Conservation (phyloP, 2,329 filamentous ascomycete genomes). For the Diplodia sapinea region DNA sequence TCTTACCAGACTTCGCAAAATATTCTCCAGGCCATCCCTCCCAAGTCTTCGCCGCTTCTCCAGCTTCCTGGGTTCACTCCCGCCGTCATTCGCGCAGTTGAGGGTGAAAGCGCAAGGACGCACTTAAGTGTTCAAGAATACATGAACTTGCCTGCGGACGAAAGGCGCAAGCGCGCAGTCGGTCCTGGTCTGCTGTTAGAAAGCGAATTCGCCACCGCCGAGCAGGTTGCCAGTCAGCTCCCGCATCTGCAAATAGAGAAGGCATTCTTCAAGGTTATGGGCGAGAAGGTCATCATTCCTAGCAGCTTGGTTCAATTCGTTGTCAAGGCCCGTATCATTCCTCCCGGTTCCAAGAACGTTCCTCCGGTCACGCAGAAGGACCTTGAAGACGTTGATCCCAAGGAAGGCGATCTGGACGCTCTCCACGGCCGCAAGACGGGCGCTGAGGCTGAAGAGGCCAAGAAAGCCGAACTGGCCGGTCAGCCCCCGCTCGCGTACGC, state of each 20-base stretch:
- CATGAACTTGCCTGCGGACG: conserved; percentile 79
- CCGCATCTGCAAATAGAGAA: conserved; percentile 84
- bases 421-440: conserved; percentile 72
- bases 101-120: conserved; percentile 66
- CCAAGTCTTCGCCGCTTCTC: conserved; percentile 82
- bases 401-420: conserved; percentile 89
- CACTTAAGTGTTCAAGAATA: conserved; percentile 85
- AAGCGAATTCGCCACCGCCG: conserved; percentile 75
- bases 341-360: conserved; percentile 77
- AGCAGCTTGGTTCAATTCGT: conserved; percentile 92
- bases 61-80: conserved; percentile 89
- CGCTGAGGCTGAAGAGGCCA: conserved; percentile 57
- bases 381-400: conserved; percentile 88
- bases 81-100: conserved; percentile 65
- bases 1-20: conserved; percentile 84
- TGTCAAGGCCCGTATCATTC: conserved; percentile 91
- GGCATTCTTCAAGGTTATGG: conserved; percentile 97
- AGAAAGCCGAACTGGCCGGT: conserved; percentile 59
- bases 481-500: conserved; percentile 87
- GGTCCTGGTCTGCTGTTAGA: conserved; percentile 74
- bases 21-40: conserved; percentile 86
- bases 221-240: conserved; percentile 80
- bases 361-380: conserved; percentile 78
- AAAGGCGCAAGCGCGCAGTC: conserved; percentile 73
- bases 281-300: conserved; percentile 90